phyloP scores from a whole-genome alignment of 2,329 filamentous ascomycete species.

The Monilinia aucupariae region DNA sequence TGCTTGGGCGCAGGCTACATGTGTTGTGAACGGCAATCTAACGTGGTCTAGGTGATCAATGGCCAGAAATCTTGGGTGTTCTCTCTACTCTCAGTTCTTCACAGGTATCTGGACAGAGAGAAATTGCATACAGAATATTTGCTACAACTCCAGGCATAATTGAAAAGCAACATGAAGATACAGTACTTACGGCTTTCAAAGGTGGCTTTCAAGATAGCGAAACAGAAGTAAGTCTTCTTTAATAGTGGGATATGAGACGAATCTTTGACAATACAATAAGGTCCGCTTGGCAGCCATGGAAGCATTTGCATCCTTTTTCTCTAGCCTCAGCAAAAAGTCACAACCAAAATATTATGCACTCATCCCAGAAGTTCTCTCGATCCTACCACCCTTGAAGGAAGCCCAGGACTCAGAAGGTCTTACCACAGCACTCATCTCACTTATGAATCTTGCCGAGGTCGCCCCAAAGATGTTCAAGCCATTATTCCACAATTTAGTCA shows the following conservation, averaged over 20 bases:
- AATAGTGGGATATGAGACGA: background rate
- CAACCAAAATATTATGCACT: conserved; percentile 84
- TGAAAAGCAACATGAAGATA: conserved; percentile 88
- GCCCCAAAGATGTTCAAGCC: conserved; percentile 96
- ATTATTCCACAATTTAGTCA: conserved; percentile 87
- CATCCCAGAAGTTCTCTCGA: conserved; percentile 87
- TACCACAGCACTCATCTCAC: conserved; percentile 78
- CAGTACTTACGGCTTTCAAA: conserved; percentile 82
- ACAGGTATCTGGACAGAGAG: conserved; percentile 73
- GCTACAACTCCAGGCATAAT: conserved; percentile 93
- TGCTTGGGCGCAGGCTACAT: background rate
- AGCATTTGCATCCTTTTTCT: conserved; percentile 94
- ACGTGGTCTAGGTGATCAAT: conserved; percentile 60
- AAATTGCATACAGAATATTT: conserved; percentile 92
- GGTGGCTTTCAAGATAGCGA: conserved; percentile 88
- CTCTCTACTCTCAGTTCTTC: conserved; percentile 91
- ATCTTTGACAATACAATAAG: conserved; percentile 38
- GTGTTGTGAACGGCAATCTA: conserved; percentile 12
- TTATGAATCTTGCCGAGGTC: conserved; percentile 93
- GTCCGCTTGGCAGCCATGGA: conserved; percentile 93
- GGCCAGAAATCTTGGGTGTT: conserved; percentile 81
- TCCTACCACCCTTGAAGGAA: conserved; percentile 90
- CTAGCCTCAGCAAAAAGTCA: conserved; percentile 79
- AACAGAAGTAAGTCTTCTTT: conserved; percentile 55
- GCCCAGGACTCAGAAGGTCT: conserved; percentile 84